Base-by-base conservation (phyloP, 495 filamentous ascomycete species). In the Wilcoxina mikolae region DNA sequence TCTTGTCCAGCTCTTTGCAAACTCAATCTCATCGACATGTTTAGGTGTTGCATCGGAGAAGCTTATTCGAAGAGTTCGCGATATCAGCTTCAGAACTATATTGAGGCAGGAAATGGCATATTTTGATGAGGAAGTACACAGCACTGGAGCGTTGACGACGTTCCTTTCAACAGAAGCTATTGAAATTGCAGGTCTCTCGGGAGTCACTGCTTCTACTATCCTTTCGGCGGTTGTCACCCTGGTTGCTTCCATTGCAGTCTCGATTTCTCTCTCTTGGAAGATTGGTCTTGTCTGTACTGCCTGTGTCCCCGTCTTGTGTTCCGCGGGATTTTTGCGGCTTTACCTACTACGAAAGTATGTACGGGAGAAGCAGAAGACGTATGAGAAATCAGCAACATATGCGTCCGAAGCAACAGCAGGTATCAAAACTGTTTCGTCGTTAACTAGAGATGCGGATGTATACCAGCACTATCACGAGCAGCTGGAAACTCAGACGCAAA, bases 101-200 rank as follows among this genome's bases (percentile, higher is more conserved):
- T 41, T 67, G 23, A 51, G 57, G 1, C 64, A 65, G 57, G 64
- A 57, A 15, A 75, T 77, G n/a, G 62, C 72, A 0, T 85, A 80
- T 64, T 87, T 82, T 55, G 82, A 87, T 65, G 62, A 68, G 2
- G 68, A 73, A 39, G 73, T 77, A 46, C 82, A 85, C 56, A 72
- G 79, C 0, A 69, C 75, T 5, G 83, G 82, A 2, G 72, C 82
- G 9, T 68, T 87, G 28, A 76, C 75, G 0, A 45, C 22, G 42
- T 17, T 45, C 18, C 22, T 45, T 17, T 45, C 42, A 5, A 75
- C 81, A 0, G 76, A 71, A 22, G 76, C 79, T 41, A 67, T 86
- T 0, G 31, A 35, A 7, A 35, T 35, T 15, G 31, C 31, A 35
- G 31, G 31, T 15, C 31, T 35, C 15, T 35, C 75, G 84, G 58